phyloP scores from a whole-genome alignment of 805 yeast genomes.

The Candida saitoana region DNA sequence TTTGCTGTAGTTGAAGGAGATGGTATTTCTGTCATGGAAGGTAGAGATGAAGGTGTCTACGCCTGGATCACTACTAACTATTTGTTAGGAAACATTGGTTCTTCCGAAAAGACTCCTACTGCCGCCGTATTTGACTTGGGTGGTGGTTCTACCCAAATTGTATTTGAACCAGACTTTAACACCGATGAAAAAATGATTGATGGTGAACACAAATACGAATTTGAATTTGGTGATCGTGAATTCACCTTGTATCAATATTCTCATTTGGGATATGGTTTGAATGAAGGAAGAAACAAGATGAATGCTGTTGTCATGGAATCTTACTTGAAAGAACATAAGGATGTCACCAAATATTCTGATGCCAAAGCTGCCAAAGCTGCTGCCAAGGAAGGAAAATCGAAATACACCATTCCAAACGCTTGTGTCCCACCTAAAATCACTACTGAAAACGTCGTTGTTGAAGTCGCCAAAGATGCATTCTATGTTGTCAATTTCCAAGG shows the following conservation, averaged over 20 bases:
- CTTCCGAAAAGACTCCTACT: conserved; percentile 70
- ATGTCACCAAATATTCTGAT: conserved; percentile 21
- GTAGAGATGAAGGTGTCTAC: conserved; percentile 94
- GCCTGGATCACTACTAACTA: conserved; percentile 98
- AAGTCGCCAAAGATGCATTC: conserved; percentile 39
- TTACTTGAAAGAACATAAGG: conserved; percentile 31
- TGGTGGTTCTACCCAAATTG: conserved; percentile 98
- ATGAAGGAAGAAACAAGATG: conserved; percentile 86
- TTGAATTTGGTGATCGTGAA: conserved; percentile 75
- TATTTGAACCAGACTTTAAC: conserved; percentile 91
- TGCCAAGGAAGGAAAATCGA: conserved; percentile 34
- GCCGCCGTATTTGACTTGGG: conserved; percentile 98
- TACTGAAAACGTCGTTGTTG: conserved; percentile 60
- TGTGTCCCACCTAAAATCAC: conserved; percentile 78
- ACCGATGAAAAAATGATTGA: conserved; percentile 52
- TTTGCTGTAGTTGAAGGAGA: conserved; percentile 85
- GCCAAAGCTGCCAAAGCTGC: conserved; percentile 22
- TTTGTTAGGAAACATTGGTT: conserved; percentile 88
- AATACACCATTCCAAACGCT: conserved; percentile 61
- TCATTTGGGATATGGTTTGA: conserved; percentile 92
- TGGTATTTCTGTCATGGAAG: conserved; percentile 92
- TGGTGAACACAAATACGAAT: conserved; percentile 83
- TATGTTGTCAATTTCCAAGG: conserved; percentile 64
- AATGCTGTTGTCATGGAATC: conserved; percentile 60
- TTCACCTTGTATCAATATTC: conserved; percentile 88